Conservation (phyloP, 768 basidiomycete genomes). For the Boletus patriciae region DNA sequence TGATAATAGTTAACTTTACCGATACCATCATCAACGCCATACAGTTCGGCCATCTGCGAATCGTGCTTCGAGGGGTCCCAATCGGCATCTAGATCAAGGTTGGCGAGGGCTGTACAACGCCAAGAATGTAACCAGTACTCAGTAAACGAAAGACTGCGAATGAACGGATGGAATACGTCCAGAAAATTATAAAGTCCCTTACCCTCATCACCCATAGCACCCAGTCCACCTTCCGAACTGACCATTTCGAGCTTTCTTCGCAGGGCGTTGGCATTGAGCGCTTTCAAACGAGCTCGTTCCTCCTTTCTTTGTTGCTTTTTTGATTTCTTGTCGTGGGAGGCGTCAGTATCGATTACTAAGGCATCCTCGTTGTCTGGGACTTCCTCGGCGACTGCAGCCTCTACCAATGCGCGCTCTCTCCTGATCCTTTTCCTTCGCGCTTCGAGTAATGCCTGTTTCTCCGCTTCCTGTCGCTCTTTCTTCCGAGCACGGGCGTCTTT, state of each 20-base stretch:
- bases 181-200: background rate
- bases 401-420: constrained; percentile 60
- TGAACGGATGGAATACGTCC: background rate
- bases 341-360: constrained; percentile 46
- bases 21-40: constrained; percentile 52
- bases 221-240: constrained; percentile 65
- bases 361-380: constrained; percentile 54
- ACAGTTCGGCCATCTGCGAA: constrained; percentile 73
- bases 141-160: background rate
- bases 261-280: constrained; percentile 83
- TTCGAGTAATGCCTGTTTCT: constrained; percentile 70
- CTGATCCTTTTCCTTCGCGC: constrained; percentile 75
- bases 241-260: constrained; percentile 73
- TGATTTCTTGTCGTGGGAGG: constrained; percentile 49
- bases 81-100: constrained; percentile 85
- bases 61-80: constrained; percentile 91
- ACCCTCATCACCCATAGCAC: constrained; percentile 29
- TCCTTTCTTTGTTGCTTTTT: constrained; percentile 47
- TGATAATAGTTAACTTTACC: constrained; percentile 17
- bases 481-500: constrained; percentile 82
- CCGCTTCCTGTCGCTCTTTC: constrained; percentile 67
- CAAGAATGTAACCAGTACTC: background rate
- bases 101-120: constrained; percentile 50
- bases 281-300: constrained; percentile 77
- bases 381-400: constrained; percentile 73